Conservation (phyloP, 176 grass and related monocot genomes). For the Phyllostachys edulis region DNA sequence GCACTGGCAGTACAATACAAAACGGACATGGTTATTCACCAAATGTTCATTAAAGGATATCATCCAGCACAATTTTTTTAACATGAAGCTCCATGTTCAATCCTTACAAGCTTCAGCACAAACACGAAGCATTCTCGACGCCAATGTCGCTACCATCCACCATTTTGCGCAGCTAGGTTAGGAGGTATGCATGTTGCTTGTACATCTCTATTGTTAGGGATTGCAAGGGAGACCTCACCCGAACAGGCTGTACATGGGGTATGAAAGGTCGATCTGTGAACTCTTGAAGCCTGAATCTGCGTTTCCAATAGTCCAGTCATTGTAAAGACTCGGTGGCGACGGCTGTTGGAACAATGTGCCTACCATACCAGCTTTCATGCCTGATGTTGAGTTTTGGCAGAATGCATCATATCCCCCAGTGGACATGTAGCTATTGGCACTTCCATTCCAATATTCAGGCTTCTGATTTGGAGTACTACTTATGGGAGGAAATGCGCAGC, state of each 20-base stretch:
- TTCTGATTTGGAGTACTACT: constrained; percentile 25
- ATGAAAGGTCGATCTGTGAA: constrained; percentile 33
- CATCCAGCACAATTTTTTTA: constrained; percentile 22
- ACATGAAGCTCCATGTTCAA: constrained; percentile 30
- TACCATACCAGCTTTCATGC: constrained; percentile 24
- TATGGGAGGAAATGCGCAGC: not conserved
- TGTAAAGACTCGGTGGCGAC: not conserved
- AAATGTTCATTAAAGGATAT: not conserved
- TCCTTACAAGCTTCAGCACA: constrained; percentile 48
- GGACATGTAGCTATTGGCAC: constrained; percentile 28
- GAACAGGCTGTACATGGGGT: constrained; percentile 43
- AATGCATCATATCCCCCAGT: constrained; percentile 31
- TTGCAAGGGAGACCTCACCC: constrained; percentile 7
- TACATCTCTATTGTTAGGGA: constrained; percentile 41
- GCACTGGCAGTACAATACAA: not conserved
- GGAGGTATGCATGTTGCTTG: constrained; percentile 34
- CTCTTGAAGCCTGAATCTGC: constrained; percentile 31
- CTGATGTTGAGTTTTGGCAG: constrained; percentile 21
- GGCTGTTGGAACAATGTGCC: constrained; percentile 16
- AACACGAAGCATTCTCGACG: constrained; percentile 22
- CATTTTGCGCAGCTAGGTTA: constrained; percentile 43
- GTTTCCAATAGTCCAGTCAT: constrained; percentile 37
- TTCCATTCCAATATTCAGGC: constrained; percentile 36
- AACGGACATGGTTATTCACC: not conserved
- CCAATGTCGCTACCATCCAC: constrained; percentile 30